Conservation (phyloP, 2,329 filamentous ascomycete species). For the Pestalotiopsis sp. region DNA sequence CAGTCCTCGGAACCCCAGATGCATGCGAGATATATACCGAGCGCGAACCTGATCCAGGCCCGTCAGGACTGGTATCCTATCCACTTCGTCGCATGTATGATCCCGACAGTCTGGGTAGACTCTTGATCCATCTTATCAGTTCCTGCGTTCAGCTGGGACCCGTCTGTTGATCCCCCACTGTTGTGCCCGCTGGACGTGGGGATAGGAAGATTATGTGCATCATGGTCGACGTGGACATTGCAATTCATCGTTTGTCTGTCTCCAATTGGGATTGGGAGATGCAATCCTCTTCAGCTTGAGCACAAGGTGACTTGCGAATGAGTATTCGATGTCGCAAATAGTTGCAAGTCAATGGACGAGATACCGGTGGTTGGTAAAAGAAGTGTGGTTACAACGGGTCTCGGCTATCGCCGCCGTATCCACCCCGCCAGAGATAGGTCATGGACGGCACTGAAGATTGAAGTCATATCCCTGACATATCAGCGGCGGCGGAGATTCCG, state of each 20-base stretch:
- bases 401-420: constrained; percentile 4
- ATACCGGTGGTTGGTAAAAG: neutral
- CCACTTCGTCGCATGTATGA: neutral
- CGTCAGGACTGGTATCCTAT: neutral
- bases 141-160: neutral
- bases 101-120: neutral
- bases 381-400: neutral
- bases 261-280: too few relatives aligned
- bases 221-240: too few relatives aligned
- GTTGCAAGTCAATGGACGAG: neutral
- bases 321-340: neutral
- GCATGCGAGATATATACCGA: neutral
- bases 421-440: neutral
- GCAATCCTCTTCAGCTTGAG: too few relatives aligned
- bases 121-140: neutral
- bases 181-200: neutral
- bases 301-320: neutral
- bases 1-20: neutral
- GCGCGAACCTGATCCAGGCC: neutral
- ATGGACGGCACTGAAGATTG: neutral
- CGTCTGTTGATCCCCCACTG: neutral
- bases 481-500: neutral
- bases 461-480: constrained; percentile 6
- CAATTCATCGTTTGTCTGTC: too few relatives aligned
- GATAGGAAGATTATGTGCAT: too few relatives aligned